Evolutionary conservation across 495 filamentous ascomycete genomes (phyloP).

Genomic region (Stereocaulon alpinum): DNA sequence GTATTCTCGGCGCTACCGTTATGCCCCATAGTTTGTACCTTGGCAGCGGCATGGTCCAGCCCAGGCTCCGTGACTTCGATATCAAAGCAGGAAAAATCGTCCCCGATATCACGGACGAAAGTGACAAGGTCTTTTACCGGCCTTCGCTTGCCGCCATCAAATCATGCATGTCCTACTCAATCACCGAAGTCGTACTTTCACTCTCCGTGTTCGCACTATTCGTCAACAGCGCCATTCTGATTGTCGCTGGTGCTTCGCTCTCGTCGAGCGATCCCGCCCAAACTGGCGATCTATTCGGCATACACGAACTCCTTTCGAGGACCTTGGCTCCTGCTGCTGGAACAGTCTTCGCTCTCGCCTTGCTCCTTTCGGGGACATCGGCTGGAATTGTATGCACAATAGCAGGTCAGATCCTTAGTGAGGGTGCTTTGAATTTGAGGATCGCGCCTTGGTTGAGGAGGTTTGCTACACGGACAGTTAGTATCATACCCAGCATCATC

Average conservation of each 20-base stretch:
- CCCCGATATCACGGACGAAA: conserved; percentile 12
- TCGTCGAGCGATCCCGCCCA: conserved; percentile 45
- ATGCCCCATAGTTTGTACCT: conserved; percentile 91
- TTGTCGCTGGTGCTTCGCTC: conserved; percentile 74
- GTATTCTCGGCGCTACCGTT: conserved; percentile 85
- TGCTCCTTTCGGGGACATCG: conserved; percentile 65
- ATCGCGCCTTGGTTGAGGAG: conserved; percentile 62
- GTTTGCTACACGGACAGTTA: conserved; percentile 59
- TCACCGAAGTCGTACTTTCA: conserved; percentile 61
- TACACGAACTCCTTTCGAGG: conserved; percentile 61
- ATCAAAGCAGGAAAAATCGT: conserved; percentile 46
- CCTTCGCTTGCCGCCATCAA: conserved; percentile 70
- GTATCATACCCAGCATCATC: conserved; percentile 72
- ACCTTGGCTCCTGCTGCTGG: conserved; percentile 64
- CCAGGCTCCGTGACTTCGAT: conserved; percentile 73
- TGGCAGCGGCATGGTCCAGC: conserved; percentile 79
- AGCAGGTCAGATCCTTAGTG: conserved; percentile 72
- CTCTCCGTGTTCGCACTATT: conserved; percentile 93
- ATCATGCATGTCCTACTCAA: conserved; percentile 70
- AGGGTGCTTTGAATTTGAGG: conserved; percentile 65
- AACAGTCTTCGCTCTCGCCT: conserved; percentile 64
- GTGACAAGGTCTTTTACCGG: conserved; percentile 53
- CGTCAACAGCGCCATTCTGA: conserved; percentile 84
- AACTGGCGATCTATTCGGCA: conserved; percentile 68
- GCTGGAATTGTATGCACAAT: conserved; percentile 80